Evolutionary conservation across 2,329 filamentous ascomycete species (phyloP).

Genomic region (Penicillium sp.): DNA sequence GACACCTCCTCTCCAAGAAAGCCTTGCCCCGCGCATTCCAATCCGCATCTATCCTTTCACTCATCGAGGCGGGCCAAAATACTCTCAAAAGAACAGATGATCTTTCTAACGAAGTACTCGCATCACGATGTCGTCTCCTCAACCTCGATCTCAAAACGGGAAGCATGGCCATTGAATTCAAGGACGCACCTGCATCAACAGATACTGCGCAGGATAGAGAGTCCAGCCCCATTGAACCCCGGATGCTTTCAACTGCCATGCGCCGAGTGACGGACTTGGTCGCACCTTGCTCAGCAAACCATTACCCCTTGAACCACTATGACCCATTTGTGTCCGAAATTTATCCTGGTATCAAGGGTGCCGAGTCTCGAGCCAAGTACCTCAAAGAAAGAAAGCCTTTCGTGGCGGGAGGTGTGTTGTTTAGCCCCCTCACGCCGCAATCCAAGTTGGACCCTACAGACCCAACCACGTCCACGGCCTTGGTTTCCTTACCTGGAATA

Average conservation of each 20-base stretch:
- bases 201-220: conserved; percentile 15
- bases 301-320: conserved; percentile 45
- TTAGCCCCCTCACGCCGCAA: conserved; percentile 37
- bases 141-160: conserved; percentile 36
- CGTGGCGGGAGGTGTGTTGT: conserved; percentile 50
- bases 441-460: neutral
- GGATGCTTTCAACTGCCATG: conserved; percentile 33
- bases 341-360: conserved; percentile 33
- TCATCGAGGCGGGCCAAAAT: conserved; percentile 55
- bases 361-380: neutral
- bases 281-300: conserved; percentile 43
- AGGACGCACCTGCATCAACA: conserved; percentile 9
- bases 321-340: conserved; percentile 40
- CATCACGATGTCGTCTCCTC: conserved; percentile 27
- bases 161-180: conserved; percentile 32
- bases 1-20: conserved; percentile 57
- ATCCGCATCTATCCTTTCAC: conserved; percentile 60
- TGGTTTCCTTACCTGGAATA: neutral
- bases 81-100: conserved; percentile 48
- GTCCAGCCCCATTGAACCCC: conserved; percentile 36
- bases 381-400: conserved; percentile 43
- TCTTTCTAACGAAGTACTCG: conserved; percentile 56
- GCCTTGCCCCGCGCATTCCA: conserved; percentile 68
- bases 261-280: conserved; percentile 51
- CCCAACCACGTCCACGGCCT: neutral